A percentile compares a stretch with the other conserved stretches of the same genome.
Conservation (phyloP, 108 stramenopile species). For the Pseudonitzschia pungens region DNA sequence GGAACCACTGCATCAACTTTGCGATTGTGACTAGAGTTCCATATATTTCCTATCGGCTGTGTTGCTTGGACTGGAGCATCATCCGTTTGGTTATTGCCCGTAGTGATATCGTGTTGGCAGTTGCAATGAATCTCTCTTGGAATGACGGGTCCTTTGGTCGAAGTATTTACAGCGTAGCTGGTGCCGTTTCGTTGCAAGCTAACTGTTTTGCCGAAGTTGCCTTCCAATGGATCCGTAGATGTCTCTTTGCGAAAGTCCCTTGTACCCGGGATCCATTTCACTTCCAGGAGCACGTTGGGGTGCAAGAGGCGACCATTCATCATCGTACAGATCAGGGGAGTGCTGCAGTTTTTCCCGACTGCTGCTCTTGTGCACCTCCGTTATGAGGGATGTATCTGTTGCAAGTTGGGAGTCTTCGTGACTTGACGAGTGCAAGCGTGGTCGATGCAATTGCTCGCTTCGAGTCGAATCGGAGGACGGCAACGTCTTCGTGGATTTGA, state of each 20-base stretch:
- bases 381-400: neutral
- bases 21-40: too few relatives aligned
- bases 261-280: neutral
- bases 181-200: neutral
- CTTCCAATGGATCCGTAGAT: neutral
- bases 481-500: neutral
- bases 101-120: neutral
- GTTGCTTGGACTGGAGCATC: neutral
- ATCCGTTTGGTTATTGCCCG: neutral
- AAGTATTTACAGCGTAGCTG: neutral
- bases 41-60: neutral
- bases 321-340: neutral
- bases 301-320: constrained; percentile 4
- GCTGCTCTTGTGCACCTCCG: neutral
- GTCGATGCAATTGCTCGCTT: neutral
- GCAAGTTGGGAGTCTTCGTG: neutral
- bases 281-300: neutral
- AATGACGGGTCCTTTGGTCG: neutral
- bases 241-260: neutral
- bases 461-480: neutral
- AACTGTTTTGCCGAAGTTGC: neutral
- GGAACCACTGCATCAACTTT: neutral
- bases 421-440: neutral
- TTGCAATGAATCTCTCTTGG: constrained; percentile 1
- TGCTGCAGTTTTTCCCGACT: neutral